Percentiles rank a stretch among this genome's conserved stretches.
Conservation (phyloP, 2,329 filamentous ascomycete species). For the Rugonectria rugulosa region DNA sequence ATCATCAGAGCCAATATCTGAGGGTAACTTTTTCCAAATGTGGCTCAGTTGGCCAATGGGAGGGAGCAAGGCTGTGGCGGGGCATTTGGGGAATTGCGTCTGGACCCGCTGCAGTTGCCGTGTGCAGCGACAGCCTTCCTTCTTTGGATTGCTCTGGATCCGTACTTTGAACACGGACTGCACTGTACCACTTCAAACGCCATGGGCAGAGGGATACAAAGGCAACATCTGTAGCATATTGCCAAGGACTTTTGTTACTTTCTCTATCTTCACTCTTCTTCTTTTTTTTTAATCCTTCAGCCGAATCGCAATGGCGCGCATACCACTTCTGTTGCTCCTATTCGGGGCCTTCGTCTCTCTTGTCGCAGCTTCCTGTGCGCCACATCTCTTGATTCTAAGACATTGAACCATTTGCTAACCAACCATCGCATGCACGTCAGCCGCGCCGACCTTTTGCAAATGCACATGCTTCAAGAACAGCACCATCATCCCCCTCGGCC, state of each 20-base stretch:
- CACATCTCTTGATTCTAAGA: background rate
- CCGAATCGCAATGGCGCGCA: constrained; percentile 50
- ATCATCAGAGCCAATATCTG: background rate
- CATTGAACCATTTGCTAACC: constrained; percentile 34
- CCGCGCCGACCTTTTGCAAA: constrained; percentile 72
- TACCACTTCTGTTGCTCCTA: constrained; percentile 47
- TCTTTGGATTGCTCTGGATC: background rate
- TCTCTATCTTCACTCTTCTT: background rate
- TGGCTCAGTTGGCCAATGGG: constrained; percentile 36
- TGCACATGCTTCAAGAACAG: constrained; percentile 75
- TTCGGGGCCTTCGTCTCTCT: constrained; percentile 46
- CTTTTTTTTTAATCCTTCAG: constrained; percentile 1
- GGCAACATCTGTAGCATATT: constrained; percentile 8
- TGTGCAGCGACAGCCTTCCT: constrained; percentile 12
- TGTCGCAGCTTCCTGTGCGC: constrained; percentile 53
- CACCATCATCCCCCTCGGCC: constrained; percentile 70
- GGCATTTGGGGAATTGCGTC: background rate
- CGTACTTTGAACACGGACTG: too few relatives aligned
- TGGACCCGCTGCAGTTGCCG: constrained; percentile 11
- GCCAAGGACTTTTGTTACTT: background rate
- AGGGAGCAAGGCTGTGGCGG: constrained; percentile 32
- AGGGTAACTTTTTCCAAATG: constrained; percentile 40
- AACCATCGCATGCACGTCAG: constrained; percentile 47
- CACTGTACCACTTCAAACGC: background rate
- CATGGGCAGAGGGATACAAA: background rate